These are phyloP conservation scores for Kwoniella botswanensis DNA, from an alignment of 768 basidiomycete species.

Conservation along the genomic window DNA sequence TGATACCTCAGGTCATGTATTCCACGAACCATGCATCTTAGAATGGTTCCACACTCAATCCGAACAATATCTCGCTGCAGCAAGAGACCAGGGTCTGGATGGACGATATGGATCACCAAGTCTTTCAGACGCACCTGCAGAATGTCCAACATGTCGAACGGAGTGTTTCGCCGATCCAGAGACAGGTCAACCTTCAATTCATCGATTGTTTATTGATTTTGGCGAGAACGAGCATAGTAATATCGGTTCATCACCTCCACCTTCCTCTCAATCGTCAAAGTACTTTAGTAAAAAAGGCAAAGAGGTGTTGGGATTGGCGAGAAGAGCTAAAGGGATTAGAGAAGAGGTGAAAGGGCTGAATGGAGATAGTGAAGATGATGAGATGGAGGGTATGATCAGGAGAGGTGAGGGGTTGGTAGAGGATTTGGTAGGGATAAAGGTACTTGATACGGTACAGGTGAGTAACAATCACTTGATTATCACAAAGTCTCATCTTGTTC, in stretches of 20 bases:
- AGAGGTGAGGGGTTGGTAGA: constrained; percentile 27
- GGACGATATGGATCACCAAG: constrained; percentile 26
- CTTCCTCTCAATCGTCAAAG: constrained; percentile 3
- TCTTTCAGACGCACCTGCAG: constrained; percentile 36
- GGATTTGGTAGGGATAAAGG: constrained; percentile 37
- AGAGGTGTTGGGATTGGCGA: constrained; percentile 37
- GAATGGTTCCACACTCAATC: constrained; percentile 42
- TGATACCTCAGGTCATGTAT: constrained; percentile 41
- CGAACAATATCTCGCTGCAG: constrained; percentile 25
- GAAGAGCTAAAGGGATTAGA: constrained; percentile 35
- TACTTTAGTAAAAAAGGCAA: constrained; percentile 9
- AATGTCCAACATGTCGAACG: constrained; percentile 43
- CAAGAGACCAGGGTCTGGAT: constrained; percentile 24
- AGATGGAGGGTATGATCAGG: constrained; percentile 30
- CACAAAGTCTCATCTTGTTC: too few relatives aligned
- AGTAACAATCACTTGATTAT: neutral
- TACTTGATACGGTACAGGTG: constrained; percentile 37
- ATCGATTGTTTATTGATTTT: constrained; percentile 41
- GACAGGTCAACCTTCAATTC: constrained; percentile 40
- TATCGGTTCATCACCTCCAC: constrained; percentile 14
- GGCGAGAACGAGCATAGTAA: constrained; percentile 5
- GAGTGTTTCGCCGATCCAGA: constrained; percentile 43
- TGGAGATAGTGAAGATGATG: constrained; percentile 26
- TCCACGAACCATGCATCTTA: constrained; percentile 41
- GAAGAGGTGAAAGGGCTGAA: constrained; percentile 29